Conservation (phyloP, 2,329 filamentous ascomycete genomes). For the Cordyceps cateniannulata region DNA sequence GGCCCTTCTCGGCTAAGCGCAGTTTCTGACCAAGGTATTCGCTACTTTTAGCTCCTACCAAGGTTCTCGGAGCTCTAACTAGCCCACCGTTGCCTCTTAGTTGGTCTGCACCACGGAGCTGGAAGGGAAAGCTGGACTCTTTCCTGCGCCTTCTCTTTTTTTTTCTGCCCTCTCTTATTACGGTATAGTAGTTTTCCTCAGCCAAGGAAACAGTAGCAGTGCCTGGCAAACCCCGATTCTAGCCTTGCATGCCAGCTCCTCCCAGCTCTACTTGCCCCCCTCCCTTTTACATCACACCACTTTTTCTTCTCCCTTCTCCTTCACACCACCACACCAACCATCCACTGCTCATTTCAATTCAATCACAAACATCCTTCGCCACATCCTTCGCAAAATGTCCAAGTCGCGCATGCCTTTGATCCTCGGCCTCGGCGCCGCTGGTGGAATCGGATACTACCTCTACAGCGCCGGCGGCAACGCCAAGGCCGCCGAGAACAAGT, state of each 20-base stretch:
- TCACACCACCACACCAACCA: not conserved
- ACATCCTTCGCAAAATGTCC: slow-evolving; percentile 44
- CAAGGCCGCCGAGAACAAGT: slow-evolving; percentile 77
- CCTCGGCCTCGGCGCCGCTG: slow-evolving; percentile 57
- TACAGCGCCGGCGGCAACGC: slow-evolving; percentile 78
- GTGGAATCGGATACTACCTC: slow-evolving; percentile 80
- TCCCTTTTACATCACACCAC: slow-evolving; percentile 8
- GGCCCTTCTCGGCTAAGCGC: not conserved
- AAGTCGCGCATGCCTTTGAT: slow-evolving; percentile 40
- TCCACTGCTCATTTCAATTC: not conserved
- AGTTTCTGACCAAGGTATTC: not conserved
- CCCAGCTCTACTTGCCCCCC: not conserved
- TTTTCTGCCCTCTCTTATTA: not conserved
- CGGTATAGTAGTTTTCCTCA: too few relatives aligned
- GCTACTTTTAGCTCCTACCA: not conserved
- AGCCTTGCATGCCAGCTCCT: not conserved
- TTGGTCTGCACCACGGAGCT: not conserved
- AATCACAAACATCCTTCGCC: slow-evolving; percentile 6
- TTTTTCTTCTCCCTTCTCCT: not conserved
- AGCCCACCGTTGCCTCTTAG: too few relatives aligned
- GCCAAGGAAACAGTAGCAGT: not conserved
- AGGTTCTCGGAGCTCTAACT: too few relatives aligned
- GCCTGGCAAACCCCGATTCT: not conserved
- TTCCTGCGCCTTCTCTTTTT: not conserved
- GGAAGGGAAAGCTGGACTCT: not conserved